These are phyloP conservation scores for Naegleria gruberi DNA, from an alignment of 208 protist species.

Conservation along the genomic window DNA sequence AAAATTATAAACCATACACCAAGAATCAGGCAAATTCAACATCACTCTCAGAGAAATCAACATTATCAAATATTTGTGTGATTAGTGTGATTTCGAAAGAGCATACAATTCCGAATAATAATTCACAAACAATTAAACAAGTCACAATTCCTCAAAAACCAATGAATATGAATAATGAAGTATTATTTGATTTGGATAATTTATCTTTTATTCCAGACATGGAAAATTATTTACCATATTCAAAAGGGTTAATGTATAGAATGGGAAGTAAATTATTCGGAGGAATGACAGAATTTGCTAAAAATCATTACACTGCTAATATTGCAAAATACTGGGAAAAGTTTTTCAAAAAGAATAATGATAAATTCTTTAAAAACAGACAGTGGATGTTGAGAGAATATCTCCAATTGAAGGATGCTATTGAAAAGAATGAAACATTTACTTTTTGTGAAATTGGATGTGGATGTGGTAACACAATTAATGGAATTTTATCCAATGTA, in stretches of 20 bases:
- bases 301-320: background rate
- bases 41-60: no score
- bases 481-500: no score
- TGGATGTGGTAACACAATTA: slow-evolving; percentile 11
- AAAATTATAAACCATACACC: background rate
- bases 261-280: background rate
- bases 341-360: background rate
- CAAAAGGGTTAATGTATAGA: background rate
- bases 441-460: background rate
- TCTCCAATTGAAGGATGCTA: background rate
- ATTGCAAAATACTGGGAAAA: background rate
- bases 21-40: no score
- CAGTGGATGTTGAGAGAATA: background rate
- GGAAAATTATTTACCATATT: background rate
- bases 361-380: slow-evolving; percentile 12
- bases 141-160: background rate
- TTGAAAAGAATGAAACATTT: background rate
- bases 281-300: background rate
- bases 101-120: no score
- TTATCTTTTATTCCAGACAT: background rate
- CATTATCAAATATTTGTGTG: no score
- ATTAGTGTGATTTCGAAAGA: no score
- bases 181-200: background rate
- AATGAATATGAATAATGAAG: background rate
- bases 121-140: no score